Evolutionary conservation across 225 moss, liverwort and hornwort species (phyloP).

Genomic region (Sphagnum tenellum): DNA sequence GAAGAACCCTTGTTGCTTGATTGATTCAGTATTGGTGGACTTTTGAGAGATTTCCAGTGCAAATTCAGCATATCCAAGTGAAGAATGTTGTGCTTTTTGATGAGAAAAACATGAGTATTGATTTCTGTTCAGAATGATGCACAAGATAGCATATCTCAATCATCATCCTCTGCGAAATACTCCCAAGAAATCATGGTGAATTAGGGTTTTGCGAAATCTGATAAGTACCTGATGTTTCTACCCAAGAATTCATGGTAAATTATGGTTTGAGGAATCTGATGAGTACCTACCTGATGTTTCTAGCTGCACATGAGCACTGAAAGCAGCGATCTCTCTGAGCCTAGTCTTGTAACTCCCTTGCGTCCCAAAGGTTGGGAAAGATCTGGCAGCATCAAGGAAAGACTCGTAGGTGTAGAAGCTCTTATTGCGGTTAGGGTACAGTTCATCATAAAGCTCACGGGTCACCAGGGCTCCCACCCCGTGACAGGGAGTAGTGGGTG

Average conservation of each 20-base stretch:
- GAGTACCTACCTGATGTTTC: slow-evolving; percentile 2
- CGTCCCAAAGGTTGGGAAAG: not conserved
- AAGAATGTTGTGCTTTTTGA: not conserved
- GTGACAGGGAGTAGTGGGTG: slow-evolving; percentile 19
- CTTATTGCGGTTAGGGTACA: slow-evolving; percentile 6
- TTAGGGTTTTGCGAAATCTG: no score
- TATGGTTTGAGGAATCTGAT: no score
- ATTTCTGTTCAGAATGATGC: no score
- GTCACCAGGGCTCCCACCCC: slow-evolving; percentile 2
- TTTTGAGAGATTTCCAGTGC: no score
- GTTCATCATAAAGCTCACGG: not conserved
- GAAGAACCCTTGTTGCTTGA: no score
- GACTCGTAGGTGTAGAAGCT: slow-evolving; percentile 2
- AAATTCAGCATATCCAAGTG: no score
- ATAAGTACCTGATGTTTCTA: no score
- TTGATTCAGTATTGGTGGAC: no score
- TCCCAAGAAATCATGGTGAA: no score
- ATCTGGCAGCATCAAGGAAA: not conserved
- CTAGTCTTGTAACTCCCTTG: not conserved
- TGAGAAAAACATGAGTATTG: not conserved
- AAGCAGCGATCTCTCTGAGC: slow-evolving; percentile 2
- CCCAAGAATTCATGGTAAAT: no score
- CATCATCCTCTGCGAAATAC: no score
- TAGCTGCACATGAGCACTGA: slow-evolving; percentile 1
- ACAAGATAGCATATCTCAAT: no score